Base-by-base conservation (phyloP, 2,329 filamentous ascomycete genomes). In the Nemania sp. region DNA sequence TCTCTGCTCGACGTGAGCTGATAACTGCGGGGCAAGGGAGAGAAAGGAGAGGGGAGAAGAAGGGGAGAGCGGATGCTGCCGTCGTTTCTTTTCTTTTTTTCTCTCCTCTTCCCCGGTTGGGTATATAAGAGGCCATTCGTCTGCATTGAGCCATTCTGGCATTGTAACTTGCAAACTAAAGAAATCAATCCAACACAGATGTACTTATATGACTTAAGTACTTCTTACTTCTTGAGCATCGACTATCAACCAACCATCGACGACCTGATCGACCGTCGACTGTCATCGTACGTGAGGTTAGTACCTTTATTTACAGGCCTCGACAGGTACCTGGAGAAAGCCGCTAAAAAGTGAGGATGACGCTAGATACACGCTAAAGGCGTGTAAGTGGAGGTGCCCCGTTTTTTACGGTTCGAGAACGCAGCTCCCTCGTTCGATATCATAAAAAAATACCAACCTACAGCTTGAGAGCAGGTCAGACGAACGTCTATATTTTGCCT, bases 331-430 rank as follows among this genome's bases (percentile, higher is more conserved):
- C 18, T 43, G 32, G 32, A 29, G 7, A 29, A 7, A 29, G 25
- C 25, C 25, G 25, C 25, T 29, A 29, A 3, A 29, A 29, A 29
- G 25, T 29, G 25, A 29, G 25, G 25, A 29, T 7, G n/a, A 29
- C 25, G 25, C 25, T 29, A 29, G 25, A 3, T 29, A 29, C 2
- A 20, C 54, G 29, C 58, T 60, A 62, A 59, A 37, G 35, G 43
- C 11, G 47, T 48, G 21, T 43, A 34, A 56, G 61, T 62, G 61
- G 58, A 61, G 55, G 46, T 21, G 59, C 50, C 54, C 58, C 61
- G 35, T 46, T 61, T 64, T 63, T 54, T 53, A 42, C 37, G 42
- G 20, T 53, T 60, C 34, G 45, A 37, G 43, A 53, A 6, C 45
- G 51, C 54, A 48, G 57, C 58, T 57, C 32, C 35, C 50, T 60